Evolutionary conservation across 164 flowering plant genomes (phyloP), one percentile per base, ranked within the genome.

Genomic region (Tinospora cordifolia): DNA sequence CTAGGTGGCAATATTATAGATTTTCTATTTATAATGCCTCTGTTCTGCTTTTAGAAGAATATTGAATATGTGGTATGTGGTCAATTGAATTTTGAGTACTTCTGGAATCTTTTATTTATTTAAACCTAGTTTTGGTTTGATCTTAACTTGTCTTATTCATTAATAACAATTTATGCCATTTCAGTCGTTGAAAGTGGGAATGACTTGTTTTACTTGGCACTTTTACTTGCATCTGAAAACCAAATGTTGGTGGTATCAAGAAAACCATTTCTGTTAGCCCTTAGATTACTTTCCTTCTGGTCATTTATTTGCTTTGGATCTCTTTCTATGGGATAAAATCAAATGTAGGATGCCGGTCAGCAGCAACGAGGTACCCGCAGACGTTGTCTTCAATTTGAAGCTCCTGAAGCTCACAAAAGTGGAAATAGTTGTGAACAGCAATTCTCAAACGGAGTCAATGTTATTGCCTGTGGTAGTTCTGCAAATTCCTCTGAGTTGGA

Each of bases 361-460:
- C 70, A 73, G 59, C 85, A 74, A 49, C 76, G 70, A 68, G 85
- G 78, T 34, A 46, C 68, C 21, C 78, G 41, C 69, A 79, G 85
- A 40, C 84, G 84, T 11, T 81, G 86, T 71, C 84, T 89, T 69
- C 88, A 81, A 51, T 86, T 86, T 78, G 87, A 78, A 69, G 72
- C 78, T 74, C 73, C 75, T 59, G 82, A 75, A 69, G 79, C 72
- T 63, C 65, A 24, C 44, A 36, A 38, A n/a, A 69, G 44, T 47
- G 19, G 65, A 15, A 21, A 17, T 26, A 3, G 21, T 46, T 26
- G 17, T n/a, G 51, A 21, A 38, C 54, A 3, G 0, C 17, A 25
- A 27, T 57, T 58, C 21, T 58, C 46, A 59, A 71, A 67, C 26
- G 41, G 59, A 36, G 24, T 65, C 30, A 64, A 67, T 38, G 65